Base-by-base conservation (phyloP, 805 yeast species). In the Teunomyces lycoperdinae region DNA sequence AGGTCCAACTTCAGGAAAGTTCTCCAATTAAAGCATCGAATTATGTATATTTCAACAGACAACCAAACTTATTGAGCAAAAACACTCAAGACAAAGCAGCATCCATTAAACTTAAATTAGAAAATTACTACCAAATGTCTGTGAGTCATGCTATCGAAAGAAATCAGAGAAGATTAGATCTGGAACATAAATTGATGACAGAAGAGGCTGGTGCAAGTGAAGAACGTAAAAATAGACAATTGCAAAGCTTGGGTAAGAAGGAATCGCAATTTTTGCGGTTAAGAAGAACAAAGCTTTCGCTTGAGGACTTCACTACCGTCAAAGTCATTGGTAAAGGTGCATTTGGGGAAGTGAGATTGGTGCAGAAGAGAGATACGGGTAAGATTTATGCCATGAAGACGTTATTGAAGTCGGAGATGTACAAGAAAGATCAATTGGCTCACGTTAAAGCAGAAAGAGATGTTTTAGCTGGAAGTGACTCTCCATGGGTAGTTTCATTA, bases 361-460 rank as follows among this genome's bases (percentile, higher is more conserved):
- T 94, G 10, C 97, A 94, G 62, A 92, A 91, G 73, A 77, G 74
- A 45, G 99, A 94, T 67, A 86, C 94, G 0, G 96, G 96, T 45
- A 85, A 87, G 68, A 91, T 87, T 31, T 90, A 84, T 71, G 96
- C 96, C 43, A 94, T 89, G 99, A 90, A 90, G 69, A 91, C 97
- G 3, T 78, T 86, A 60, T 77, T 85, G 62, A 94, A 89, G 67
- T 79, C 87, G 44, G 99, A 94, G 68, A 90, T 94, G 95, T 90
- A 87, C 68, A 87, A 89, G 60, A 90, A 89, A 61, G 98, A 92
- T 58, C 97, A 90, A 66, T 73, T 91, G 49, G 96, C 96, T 0
- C 97, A 90, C 64, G 97, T 91, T 38, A 92, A 90, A 62, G 96
- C 97, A 0, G 96, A 91, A 68, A 81, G 97, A 61, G 98, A 94